phyloP scores from a whole-genome alignment of 257 asterid species.

The Nicotiana knightiana region DNA sequence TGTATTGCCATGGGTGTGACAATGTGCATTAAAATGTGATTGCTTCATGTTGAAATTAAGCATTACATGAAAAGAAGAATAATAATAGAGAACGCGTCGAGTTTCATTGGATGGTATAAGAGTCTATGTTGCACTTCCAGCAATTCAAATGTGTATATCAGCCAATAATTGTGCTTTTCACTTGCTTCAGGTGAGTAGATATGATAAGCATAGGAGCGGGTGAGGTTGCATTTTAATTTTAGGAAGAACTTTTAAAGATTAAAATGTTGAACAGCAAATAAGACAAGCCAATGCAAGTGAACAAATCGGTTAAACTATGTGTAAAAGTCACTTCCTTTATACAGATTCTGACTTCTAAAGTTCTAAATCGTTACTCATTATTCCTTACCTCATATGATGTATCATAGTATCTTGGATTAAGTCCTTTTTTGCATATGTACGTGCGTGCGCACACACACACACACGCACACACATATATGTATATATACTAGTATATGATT shows the following conservation, averaged over 20 bases:
- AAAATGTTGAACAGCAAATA: neutral
- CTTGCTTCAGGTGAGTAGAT: neutral
- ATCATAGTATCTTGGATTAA: neutral
- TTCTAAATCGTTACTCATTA: neutral
- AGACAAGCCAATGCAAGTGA: slow-evolving; percentile 2
- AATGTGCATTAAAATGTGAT: neutral
- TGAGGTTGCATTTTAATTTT: neutral
- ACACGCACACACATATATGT: no score
- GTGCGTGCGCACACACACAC: no score
- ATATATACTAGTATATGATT: neutral
- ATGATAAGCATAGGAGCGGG: neutral
- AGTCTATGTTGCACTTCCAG: neutral
- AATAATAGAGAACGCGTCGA: neutral
- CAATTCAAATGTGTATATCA: neutral
- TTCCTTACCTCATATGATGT: neutral
- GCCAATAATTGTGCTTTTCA: neutral
- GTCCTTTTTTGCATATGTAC: neutral
- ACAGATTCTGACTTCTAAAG: neutral
- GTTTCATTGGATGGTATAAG: neutral
- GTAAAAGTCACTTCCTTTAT: neutral
- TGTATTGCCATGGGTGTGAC: neutral
- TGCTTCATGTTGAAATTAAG: neutral
- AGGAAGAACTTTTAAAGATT: neutral
- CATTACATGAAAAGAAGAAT: neutral
- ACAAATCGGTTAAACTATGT: neutral